Evolutionary conservation across 2,329 filamentous ascomycete species (phyloP).

Genomic region (Xylariomycetidae sp.): DNA sequence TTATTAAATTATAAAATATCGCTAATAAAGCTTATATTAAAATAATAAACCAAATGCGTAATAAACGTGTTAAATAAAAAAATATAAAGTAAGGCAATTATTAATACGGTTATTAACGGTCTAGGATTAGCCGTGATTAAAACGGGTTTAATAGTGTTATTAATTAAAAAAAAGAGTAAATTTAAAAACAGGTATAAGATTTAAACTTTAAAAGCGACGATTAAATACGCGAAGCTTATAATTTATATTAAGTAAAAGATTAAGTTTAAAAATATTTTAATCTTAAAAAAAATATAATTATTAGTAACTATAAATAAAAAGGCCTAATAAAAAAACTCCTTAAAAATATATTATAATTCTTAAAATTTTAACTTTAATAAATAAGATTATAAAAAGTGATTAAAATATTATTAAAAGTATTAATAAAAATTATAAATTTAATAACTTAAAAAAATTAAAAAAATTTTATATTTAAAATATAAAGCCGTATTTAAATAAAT

Average conservation of each 20-base stretch:
- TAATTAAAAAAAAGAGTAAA: not conserved
- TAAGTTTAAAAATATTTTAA: not conserved
- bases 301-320: not conserved
- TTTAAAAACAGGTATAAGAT: not conserved
- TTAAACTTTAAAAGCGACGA: not conserved
- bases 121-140: not conserved
- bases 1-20: too few species aligned
- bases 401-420: too few species aligned
- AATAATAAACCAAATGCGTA: not conserved
- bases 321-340: not conserved
- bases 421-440: too few species aligned
- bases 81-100: not conserved
- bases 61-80: not conserved
- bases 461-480: too few species aligned
- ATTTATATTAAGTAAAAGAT: not conserved
- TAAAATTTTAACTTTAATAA: not conserved
- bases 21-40: not conserved
- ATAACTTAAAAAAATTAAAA: too few species aligned
- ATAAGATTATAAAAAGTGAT: too few species aligned
- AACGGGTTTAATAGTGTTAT: not conserved
- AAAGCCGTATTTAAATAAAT: too few species aligned
- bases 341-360: not conserved
- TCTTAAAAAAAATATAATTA: not conserved
- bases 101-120: not conserved
- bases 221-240: not conserved